phyloP scores from a whole-genome alignment of 2,329 filamentous ascomycete genomes.

The Akanthomyces dipterigenus region DNA sequence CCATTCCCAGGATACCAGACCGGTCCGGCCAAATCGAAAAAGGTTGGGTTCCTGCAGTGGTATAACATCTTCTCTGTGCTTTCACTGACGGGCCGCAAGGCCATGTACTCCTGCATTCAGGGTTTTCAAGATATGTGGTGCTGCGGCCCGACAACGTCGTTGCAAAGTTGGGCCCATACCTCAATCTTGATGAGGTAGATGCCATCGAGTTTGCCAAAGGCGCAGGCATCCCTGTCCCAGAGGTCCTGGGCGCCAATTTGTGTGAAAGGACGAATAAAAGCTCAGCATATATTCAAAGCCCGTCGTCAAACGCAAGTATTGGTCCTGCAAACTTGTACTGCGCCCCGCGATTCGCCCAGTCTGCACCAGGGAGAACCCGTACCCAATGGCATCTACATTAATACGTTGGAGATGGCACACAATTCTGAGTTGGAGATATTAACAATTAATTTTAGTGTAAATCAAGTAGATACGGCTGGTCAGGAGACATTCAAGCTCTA shows the following conservation, averaged over 20 bases:
- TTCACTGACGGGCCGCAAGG: neutral
- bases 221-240: neutral
- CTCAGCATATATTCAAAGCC: no score
- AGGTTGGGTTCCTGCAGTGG: neutral
- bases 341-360: no score
- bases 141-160: neutral
- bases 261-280: no score
- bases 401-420: neutral
- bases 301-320: no score
- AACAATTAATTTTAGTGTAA: neutral
- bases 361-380: conserved; percentile 32
- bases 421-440: neutral
- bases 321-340: no score
- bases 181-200: neutral
- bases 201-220: neutral
- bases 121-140: neutral
- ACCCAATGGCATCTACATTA: neutral
- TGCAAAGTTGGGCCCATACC: neutral
- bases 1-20: neutral
- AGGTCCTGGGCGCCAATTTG: neutral
- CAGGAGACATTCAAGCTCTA: conserved; percentile 16
- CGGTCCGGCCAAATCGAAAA: neutral
- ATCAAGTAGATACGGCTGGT: neutral
- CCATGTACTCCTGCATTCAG: neutral
- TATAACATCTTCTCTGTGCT: no score